These are phyloP conservation scores for Ustilago trichophora DNA, from an alignment of 1,284 basidiomycete genomes.

Conservation along the genomic window DNA sequence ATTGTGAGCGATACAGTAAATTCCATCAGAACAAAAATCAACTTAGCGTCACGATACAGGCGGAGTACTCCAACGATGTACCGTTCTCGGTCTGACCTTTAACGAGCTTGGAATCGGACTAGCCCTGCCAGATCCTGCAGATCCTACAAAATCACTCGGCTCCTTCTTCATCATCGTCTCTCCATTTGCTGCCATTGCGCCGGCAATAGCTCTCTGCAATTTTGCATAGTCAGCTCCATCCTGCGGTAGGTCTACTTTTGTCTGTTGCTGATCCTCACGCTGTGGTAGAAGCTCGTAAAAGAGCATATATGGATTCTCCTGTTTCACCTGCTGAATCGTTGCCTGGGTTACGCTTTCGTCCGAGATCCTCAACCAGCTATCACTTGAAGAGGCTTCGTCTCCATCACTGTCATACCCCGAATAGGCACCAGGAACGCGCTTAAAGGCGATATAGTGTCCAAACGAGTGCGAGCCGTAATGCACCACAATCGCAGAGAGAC, in stretches of 20 bases:
- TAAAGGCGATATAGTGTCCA: constrained; percentile 64
- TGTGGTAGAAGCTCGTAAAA: constrained; percentile 55
- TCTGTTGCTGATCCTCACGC: not conserved
- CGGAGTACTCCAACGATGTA: constrained; percentile 40
- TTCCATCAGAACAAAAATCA: too few species aligned
- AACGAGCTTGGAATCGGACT: constrained; percentile 13
- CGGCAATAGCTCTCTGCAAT: constrained; percentile 29
- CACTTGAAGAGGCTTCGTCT: too few species aligned
- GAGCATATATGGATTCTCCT: constrained; percentile 63
- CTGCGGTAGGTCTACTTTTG: constrained; percentile 11
- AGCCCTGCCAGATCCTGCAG: constrained; percentile 5
- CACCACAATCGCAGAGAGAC: constrained; percentile 55
- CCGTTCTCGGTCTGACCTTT: constrained; percentile 21
- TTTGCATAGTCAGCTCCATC: constrained; percentile 18
- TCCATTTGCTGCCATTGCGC: constrained; percentile 8
- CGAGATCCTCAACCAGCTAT: constrained; percentile 58
- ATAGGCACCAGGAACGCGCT: constrained; percentile 18
- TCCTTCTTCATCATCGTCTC: not conserved
- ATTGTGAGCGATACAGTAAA: too few species aligned
- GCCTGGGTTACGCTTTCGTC: constrained; percentile 55
- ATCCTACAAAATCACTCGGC: not conserved
- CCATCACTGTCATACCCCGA: constrained; percentile 2
- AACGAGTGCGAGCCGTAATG: constrained; percentile 64
- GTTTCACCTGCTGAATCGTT: constrained; percentile 50
- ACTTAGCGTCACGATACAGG: constrained; percentile 7